Evolutionary conservation across 768 basidiomycete species (phyloP).

Genomic region (Gloeostereum incarnatum): DNA sequence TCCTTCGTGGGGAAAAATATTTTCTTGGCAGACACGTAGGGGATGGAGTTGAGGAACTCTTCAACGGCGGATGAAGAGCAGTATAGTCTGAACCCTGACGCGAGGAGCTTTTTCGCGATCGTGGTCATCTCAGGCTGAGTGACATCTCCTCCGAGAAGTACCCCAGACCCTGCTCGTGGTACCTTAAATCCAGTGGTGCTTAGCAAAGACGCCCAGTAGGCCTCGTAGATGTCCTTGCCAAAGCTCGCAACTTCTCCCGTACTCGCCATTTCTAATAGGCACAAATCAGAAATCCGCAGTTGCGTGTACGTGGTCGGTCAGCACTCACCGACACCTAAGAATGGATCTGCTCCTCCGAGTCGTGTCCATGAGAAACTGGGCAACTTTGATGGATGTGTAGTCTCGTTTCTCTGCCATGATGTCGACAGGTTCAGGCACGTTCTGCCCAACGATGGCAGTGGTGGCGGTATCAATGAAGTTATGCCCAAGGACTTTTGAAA

Average conservation of each 20-base stretch:
- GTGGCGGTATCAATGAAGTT: constrained; percentile 97
- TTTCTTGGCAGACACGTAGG: constrained; percentile 72
- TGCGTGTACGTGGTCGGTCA: background rate
- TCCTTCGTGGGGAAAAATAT: constrained; percentile 97
- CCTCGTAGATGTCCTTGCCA: constrained; percentile 88
- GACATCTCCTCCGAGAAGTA: constrained; percentile 89
- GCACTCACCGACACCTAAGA: constrained; percentile 83
- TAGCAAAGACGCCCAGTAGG: constrained; percentile 91
- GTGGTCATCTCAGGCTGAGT: constrained; percentile 77
- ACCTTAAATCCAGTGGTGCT: constrained; percentile 95
- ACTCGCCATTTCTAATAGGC: constrained; percentile 93
- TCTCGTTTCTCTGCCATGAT: constrained; percentile 84
- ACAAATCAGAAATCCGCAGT: constrained; percentile 5
- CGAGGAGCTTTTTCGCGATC: constrained; percentile 71
- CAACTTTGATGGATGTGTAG: constrained; percentile 94
- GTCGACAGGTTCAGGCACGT: constrained; percentile 88
- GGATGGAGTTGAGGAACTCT: constrained; percentile 68
- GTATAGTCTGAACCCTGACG: constrained; percentile 93
- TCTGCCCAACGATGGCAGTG: constrained; percentile 72
- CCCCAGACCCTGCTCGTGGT: constrained; percentile 75
- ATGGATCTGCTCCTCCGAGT: constrained; percentile 91
- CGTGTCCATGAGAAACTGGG: constrained; percentile 99
- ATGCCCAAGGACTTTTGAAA: constrained; percentile 93
- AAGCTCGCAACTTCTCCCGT: constrained; percentile 98
- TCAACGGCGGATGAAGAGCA: constrained; percentile 78